phyloP scores from a whole-genome alignment of 352 stramenopile species.

The Aphanomyces invadans region DNA sequence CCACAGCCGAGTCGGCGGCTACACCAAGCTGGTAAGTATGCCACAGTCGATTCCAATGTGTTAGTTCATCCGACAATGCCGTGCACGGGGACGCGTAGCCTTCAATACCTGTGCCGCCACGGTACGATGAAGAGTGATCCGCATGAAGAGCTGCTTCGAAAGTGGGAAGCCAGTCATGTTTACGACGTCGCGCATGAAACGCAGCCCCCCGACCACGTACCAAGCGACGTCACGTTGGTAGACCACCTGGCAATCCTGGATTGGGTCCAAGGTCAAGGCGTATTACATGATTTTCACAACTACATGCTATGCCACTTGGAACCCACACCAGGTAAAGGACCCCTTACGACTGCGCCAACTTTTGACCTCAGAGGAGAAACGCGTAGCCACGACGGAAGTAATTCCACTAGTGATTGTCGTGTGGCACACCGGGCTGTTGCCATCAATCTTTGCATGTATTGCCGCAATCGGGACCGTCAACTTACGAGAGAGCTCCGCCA shows the following conservation, averaged over 20 bases:
- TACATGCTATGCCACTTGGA: conserved; percentile 17
- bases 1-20: neutral
- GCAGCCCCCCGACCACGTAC: neutral
- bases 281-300: conserved; percentile 16
- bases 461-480: neutral
- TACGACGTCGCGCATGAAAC: conserved; percentile 54
- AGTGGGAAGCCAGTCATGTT: conserved; percentile 39
- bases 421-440: conserved; percentile 3
- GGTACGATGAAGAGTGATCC: neutral
- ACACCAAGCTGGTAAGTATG: neutral
- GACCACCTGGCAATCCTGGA: conserved; percentile 18
- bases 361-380: too few species aligned
- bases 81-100: neutral
- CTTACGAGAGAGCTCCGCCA: neutral
- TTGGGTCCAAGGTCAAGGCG: conserved; percentile 5
- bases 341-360: too few species aligned
- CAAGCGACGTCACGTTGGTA: conserved; percentile 1
- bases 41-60: too few species aligned
- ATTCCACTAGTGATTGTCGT: neutral
- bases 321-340: neutral
- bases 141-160: conserved; percentile 24
- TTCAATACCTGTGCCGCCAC: conserved; percentile 10
- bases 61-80: too few species aligned
- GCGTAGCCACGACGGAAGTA: neutral
- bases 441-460: conserved; percentile 14